A percentile compares a stretch with the other conserved stretches of the same genome.
Conservation (phyloP, 441 rosid genomes). For the Euphorbia schlechtendalii region DNA sequence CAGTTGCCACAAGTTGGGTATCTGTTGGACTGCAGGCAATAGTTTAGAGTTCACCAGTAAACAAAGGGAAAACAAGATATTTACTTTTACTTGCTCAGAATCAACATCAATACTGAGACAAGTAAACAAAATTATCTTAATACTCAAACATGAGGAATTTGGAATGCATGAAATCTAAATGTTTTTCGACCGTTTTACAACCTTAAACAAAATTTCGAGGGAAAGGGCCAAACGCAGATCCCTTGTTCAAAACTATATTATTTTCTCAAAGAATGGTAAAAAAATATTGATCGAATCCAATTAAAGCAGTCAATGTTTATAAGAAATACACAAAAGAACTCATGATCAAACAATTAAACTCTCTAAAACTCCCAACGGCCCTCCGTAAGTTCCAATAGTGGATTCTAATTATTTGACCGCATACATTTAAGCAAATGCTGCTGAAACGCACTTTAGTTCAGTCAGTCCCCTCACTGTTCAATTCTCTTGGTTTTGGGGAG, state of each 20-base stretch:
- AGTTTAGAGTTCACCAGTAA: slow-evolving; percentile 62
- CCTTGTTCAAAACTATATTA: not conserved
- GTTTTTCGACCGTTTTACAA: not conserved
- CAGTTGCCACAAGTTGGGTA: slow-evolving; percentile 76
- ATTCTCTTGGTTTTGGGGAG: too few species aligned
- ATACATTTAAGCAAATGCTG: too few species aligned
- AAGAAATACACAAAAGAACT: not conserved
- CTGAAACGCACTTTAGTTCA: too few species aligned
- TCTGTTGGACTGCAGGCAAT: slow-evolving; percentile 76
- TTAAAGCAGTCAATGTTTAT: not conserved
- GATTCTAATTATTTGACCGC: not conserved
- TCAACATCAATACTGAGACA: not conserved
- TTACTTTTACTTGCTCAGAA: not conserved
- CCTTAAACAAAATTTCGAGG: not conserved
- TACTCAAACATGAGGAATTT: not conserved
- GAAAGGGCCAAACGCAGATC: not conserved
- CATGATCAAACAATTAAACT: not conserved
- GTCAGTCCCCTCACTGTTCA: too few species aligned
- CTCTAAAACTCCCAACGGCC: not conserved
- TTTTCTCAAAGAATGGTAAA: too few species aligned
- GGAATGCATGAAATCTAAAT: not conserved
- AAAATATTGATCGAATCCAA: too few species aligned
- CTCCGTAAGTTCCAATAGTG: not conserved
- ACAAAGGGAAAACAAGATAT: slow-evolving; percentile 10
- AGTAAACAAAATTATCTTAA: not conserved